Base-by-base conservation (phyloP, 129 eudicot species). In the Chrysanthemum lavandulifolium region DNA sequence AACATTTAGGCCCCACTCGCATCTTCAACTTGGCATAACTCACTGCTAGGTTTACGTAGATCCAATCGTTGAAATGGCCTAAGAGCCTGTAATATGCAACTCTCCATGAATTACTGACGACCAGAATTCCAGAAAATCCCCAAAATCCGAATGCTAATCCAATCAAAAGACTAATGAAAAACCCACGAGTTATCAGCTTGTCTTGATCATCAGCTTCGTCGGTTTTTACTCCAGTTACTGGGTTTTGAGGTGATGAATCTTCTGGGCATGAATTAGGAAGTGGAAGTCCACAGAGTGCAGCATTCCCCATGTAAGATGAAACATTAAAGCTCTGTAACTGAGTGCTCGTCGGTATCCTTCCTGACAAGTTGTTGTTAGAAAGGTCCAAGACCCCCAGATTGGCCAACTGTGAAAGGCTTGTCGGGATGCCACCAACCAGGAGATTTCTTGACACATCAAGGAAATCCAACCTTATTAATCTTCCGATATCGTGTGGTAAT, bases 221-320 rank as follows among this genome's bases (percentile, higher is more conserved):
- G 13, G 52, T 29, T 3, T 40, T 36, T 14, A 15, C 52, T 15
- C 52, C 4, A 13, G 49, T 13, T 49, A n/a, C 5, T 40, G 68
- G 59, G n/a, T 10, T 54, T 61, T 6, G 33, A 63, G 67, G 40
- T 23, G 19, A n/a, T 40, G 31, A n/a, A 23, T 81, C 53, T 12
- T 25, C 64, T 5, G 65, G 69, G 61, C 82, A 78, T 43, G 59
- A n/a, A 14, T 53, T 68, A 0, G 63, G 65, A 61, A 84, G 72
- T 13, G 88, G 80, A 6, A 40, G 58, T 13, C 86, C 83, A 73
- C 80, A 75, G 36, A 81, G 78, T 63, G 52, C 54, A 10, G 61
- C 54, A 47, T 84, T 84, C 19, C 78, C 83, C 5, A 3, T 58
- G 47, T 65, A 80, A 9, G 43, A 31, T 1, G 67, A 33, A 1